Evolutionary conservation across 148 eudicot genomes (phyloP).

Genomic region (Bassia scoparia): DNA sequence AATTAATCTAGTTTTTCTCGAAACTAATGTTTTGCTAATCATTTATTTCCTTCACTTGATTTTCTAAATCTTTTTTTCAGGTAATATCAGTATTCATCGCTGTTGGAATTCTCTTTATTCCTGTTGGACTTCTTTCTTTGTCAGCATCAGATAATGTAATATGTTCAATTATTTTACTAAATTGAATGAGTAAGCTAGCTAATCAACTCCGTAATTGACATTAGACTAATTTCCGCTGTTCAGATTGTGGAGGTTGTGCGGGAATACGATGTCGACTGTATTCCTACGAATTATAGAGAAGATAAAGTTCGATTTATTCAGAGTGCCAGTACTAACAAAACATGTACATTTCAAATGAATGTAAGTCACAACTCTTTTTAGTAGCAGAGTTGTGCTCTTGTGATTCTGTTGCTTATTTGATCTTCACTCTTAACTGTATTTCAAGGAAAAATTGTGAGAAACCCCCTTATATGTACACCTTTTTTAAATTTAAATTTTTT

Average conservation of each 20-base stretch:
- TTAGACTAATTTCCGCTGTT: slow-evolving; percentile 14
- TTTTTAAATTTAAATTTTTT: too few species aligned
- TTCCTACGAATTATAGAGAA: slow-evolving; percentile 34
- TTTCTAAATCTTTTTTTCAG: slow-evolving; percentile 35
- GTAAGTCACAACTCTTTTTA: slow-evolving; percentile 43
- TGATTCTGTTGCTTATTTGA: neutral
- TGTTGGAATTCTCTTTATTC: slow-evolving; percentile 65
- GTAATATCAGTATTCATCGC: slow-evolving; percentile 50
- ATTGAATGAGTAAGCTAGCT: slow-evolving; percentile 3
- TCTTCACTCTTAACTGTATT: slow-evolving; percentile 5
- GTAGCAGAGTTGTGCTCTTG: neutral
- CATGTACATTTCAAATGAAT: slow-evolving; percentile 49
- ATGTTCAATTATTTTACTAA: slow-evolving; percentile 5
- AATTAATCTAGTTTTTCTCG: neutral
- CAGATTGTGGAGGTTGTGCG: slow-evolving; percentile 77
- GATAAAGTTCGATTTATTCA: slow-evolving; percentile 47
- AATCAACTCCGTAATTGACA: slow-evolving; percentile 5
- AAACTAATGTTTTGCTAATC: neutral
- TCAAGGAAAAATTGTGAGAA: too few species aligned
- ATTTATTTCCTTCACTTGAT: neutral
- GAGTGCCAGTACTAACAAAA: slow-evolving; percentile 51
- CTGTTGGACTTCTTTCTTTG: slow-evolving; percentile 63
- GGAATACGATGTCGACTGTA: slow-evolving; percentile 62
- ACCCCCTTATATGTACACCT: too few species aligned
- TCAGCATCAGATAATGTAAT: slow-evolving; percentile 66